Conservation (phyloP, 345 rosid species). For the Toxicodendron radicans region DNA sequence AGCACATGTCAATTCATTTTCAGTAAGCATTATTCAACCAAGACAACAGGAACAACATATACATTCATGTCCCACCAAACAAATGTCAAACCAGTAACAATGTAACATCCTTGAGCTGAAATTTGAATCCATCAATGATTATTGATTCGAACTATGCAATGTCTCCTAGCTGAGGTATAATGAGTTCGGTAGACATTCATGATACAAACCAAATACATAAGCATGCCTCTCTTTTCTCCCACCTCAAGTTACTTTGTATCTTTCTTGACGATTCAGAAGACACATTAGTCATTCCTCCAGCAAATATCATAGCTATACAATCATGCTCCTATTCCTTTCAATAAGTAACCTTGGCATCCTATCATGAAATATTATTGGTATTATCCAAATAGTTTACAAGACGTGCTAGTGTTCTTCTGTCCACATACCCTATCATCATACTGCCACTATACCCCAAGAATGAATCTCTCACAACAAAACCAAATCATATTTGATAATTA, state of each 20-base stretch:
- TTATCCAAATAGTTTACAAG: background rate
- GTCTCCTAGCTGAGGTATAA: background rate
- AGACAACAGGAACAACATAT: background rate
- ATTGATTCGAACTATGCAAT: background rate
- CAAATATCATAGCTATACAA: background rate
- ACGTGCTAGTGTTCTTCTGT: background rate
- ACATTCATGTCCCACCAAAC: background rate
- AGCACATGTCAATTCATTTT: slow-evolving; percentile 11
- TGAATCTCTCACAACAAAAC: background rate
- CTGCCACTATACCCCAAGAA: background rate
- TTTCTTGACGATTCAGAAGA: background rate
- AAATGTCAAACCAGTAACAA: background rate
- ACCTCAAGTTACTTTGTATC: background rate
- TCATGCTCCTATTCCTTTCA: background rate
- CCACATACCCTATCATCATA: background rate
- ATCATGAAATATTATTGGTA: background rate
- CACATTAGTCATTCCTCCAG: background rate
- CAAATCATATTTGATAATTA: background rate
- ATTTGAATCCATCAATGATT: background rate
- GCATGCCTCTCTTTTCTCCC: background rate
- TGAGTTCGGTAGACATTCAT: background rate
- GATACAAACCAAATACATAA: background rate
- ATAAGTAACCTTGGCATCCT: slow-evolving; percentile 1
- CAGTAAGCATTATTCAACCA: background rate
- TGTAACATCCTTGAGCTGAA: background rate